phyloP scores from a whole-genome alignment of 2,329 filamentous ascomycete species.

The Zymoseptoria ardabiliae region DNA sequence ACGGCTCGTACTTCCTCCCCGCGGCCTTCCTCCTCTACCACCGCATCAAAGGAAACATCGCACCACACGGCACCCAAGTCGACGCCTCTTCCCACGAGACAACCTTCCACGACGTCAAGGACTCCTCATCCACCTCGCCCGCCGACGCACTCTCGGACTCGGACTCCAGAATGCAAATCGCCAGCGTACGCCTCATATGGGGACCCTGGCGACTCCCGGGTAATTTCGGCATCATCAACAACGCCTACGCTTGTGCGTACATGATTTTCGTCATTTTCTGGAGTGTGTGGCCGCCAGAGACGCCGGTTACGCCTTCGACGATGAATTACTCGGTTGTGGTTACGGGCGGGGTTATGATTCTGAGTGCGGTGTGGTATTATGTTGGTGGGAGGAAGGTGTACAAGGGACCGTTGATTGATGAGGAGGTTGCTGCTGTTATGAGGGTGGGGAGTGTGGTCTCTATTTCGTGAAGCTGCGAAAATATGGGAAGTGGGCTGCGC shows the following conservation, averaged over 20 bases:
- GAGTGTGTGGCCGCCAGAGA: constrained; percentile 44
- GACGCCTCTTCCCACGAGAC: background rate
- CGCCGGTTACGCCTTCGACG: constrained; percentile 27
- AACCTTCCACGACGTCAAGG: constrained; percentile 1
- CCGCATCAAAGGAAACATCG: constrained; percentile 33
- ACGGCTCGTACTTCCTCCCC: constrained; percentile 38
- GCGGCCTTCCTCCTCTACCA: constrained; percentile 37
- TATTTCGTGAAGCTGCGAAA: background rate
- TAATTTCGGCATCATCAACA: constrained; percentile 46
- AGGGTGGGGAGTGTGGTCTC: constrained; percentile 19
- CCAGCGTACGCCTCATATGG: constrained; percentile 39
- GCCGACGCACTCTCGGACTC: background rate
- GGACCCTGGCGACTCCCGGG: constrained; percentile 51
- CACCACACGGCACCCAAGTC: constrained; percentile 31
- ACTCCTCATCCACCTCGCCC: background rate
- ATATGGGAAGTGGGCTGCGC: background rate
- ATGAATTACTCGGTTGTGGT: constrained; percentile 41
- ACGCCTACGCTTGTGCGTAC: constrained; percentile 47
- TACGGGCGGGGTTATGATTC: constrained; percentile 33
- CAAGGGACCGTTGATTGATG: constrained; percentile 32
- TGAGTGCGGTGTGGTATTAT: constrained; percentile 32
- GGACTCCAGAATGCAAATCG: constrained; percentile 9
- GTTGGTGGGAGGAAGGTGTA: constrained; percentile 31
- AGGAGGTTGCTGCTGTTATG: constrained; percentile 27
- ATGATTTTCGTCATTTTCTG: constrained; percentile 51